Evolutionary conservation across 2,329 filamentous ascomycete species (phyloP).

Genomic region (Pseudopyricularia cyperi): DNA sequence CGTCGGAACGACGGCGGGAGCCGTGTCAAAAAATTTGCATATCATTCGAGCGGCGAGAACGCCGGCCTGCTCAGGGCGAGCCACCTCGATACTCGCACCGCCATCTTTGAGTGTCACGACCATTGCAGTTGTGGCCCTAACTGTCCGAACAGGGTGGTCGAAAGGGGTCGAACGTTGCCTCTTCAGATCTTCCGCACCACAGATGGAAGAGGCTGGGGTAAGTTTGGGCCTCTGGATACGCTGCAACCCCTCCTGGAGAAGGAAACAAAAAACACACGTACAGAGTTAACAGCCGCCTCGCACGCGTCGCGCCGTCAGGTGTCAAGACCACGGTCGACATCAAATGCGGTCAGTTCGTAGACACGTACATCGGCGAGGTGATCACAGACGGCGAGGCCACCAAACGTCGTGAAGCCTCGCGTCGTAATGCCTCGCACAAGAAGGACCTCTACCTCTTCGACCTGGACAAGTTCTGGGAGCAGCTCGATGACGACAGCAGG

Average conservation of each 20-base stretch:
- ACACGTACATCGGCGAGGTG: slow-evolving; percentile 63
- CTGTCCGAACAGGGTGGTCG: slow-evolving; percentile 67
- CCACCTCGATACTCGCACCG: slow-evolving; percentile 38
- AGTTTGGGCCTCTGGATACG: slow-evolving; percentile 9
- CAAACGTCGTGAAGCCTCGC: slow-evolving; percentile 43
- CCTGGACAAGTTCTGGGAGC: slow-evolving; percentile 65
- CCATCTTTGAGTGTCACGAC: slow-evolving; percentile 72
- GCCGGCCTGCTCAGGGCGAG: slow-evolving; percentile 38
- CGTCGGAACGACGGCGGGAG: slow-evolving; percentile 11
- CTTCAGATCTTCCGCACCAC: slow-evolving; percentile 66
- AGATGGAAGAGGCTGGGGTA: slow-evolving; percentile 60
- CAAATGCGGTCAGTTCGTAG: slow-evolving; percentile 63
- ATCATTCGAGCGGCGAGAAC: slow-evolving; percentile 41
- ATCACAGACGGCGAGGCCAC: slow-evolving; percentile 53
- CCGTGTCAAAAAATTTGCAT: slow-evolving; percentile 41
- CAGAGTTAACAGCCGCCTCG: neutral
- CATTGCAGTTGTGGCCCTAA: slow-evolving; percentile 49
- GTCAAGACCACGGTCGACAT: slow-evolving; percentile 53
- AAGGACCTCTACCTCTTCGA: slow-evolving; percentile 72
- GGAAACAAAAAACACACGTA: neutral
- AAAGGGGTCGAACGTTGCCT: slow-evolving; percentile 55
- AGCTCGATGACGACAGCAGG: slow-evolving; percentile 39
- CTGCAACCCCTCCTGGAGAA: neutral
- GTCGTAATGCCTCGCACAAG: slow-evolving; percentile 31
- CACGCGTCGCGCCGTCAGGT: slow-evolving; percentile 22